Conservation (phyloP, 805 yeast genomes). For the Saccharomycopsis fermentans region DNA sequence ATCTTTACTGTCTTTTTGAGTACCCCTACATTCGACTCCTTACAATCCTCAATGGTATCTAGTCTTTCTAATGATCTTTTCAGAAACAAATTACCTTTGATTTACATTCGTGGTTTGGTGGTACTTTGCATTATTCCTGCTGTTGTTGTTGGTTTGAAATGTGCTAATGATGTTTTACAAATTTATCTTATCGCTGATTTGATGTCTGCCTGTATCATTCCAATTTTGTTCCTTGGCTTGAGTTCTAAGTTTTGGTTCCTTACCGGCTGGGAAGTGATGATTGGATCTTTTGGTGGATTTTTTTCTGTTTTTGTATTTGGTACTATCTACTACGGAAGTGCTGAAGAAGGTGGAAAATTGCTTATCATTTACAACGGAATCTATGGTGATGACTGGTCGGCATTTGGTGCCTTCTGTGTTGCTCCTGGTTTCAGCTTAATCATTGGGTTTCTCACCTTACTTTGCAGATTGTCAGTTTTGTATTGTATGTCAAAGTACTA, state of each 20-base stretch:
- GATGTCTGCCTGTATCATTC: constrained; percentile 79
- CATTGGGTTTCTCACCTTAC: constrained; percentile 44
- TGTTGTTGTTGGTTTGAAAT: constrained; percentile 71
- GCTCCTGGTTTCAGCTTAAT: constrained; percentile 77
- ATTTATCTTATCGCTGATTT: constrained; percentile 87
- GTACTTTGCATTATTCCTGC: constrained; percentile 76
- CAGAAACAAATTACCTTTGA: constrained; percentile 62
- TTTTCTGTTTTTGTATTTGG: constrained; percentile 78
- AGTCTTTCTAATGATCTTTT: constrained; percentile 83
- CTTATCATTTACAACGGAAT: constrained; percentile 72
- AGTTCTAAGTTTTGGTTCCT: constrained; percentile 56
- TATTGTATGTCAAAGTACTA: constrained; percentile 27
- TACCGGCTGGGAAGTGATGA: constrained; percentile 70
- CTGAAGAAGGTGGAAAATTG: constrained; percentile 67
- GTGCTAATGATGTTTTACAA: constrained; percentile 74
- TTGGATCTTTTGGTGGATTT: constrained; percentile 77
- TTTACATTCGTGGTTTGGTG: constrained; percentile 62
- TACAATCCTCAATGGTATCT: constrained; percentile 82
- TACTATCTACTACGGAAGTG: constrained; percentile 59
- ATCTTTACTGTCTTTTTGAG: constrained; percentile 67
- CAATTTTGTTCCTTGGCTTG: constrained; percentile 72
- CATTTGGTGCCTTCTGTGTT: constrained; percentile 88
- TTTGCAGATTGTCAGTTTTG: constrained; percentile 31
- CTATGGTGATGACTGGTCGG: constrained; percentile 80
- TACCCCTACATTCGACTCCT: constrained; percentile 81